Base-by-base conservation (phyloP, 2,329 filamentous ascomycete genomes). In the Cercospora sp. region DNA sequence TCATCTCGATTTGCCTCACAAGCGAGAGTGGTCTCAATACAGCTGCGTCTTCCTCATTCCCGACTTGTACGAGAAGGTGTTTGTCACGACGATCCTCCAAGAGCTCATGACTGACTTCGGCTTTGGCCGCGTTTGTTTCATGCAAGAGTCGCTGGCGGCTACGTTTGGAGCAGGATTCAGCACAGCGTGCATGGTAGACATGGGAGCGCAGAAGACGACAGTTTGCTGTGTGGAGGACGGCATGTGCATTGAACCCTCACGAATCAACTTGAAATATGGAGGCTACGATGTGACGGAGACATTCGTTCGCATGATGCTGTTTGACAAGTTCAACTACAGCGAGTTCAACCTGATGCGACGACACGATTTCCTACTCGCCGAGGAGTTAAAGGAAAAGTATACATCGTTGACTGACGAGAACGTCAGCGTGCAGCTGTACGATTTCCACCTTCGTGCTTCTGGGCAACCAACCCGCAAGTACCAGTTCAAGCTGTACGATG, bases 301-400 rank as follows among this genome's bases (percentile, higher is more conserved):
- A 0, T 97, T 99, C 75, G 86, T 97, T 78, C 97, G 95, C 81
- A 98, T 98, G 94, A 93, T 98, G 91, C 87, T 99, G 2, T 93
- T 91, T 80, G 94, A 97, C 78, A 91, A 95, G 75, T 97, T 99
- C 74, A 94, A 96, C 5, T 99, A 99, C 78, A 87, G 91, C 59
- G 94, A 97, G 20, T 96, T 99, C 81, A 97, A 99, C 77, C 84
- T 99, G 30, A 90, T 89, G 78, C 87, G 93, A 64, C 88, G 95
- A 59, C 96, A 97, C 76, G 95, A 99, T 78, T 97, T 94, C 73
- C 81, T 98, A 42, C 85, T 99, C 26, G 94, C 94, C 1, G 95
- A 99, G 79, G 95, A 99, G 82, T 84, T 99, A 68, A 99, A 99
- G 83, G 91, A 91, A 74, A 97, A 93, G 78, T 90, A 92, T 77